Percentiles rank a stretch among this genome's conserved stretches.
Evolutionary conservation across 306 rosid species (phyloP).

Genomic region (Arachis hypogaea): DNA sequence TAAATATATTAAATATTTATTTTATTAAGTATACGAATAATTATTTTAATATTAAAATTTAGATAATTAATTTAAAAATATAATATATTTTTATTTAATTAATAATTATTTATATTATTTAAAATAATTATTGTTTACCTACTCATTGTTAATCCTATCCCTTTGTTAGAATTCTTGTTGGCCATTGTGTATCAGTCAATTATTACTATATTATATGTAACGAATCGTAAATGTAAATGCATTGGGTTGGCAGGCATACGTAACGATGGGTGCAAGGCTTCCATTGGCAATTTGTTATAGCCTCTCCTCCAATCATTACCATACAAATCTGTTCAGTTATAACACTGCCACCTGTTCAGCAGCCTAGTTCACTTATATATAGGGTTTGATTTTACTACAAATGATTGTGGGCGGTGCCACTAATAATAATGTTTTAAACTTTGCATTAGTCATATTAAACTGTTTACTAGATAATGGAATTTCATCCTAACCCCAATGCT

Average conservation of each 20-base stretch:
- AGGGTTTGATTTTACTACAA: background rate
- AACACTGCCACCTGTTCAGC: constrained; percentile 32
- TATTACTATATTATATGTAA: background rate
- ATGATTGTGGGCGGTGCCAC: background rate
- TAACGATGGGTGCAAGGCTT: constrained; percentile 66
- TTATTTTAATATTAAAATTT: too few species aligned
- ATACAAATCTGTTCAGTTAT: constrained; percentile 24
- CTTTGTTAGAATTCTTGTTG: too few species aligned
- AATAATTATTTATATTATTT: too few species aligned
- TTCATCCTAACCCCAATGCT: background rate
- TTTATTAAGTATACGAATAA: too few species aligned
- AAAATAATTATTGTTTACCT: too few species aligned
- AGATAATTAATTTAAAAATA: too few species aligned
- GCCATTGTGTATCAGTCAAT: too few species aligned
- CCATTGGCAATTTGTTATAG: background rate
- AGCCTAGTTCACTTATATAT: background rate
- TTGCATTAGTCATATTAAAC: background rate
- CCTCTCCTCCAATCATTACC: background rate
- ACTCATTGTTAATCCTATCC: too few species aligned
- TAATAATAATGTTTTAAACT: background rate
- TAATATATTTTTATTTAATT: too few species aligned
- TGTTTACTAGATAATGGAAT: background rate
- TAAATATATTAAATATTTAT: too few species aligned
- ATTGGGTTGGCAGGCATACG: constrained; percentile 46
- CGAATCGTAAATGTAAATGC: constrained; percentile 13